phyloP scores from a whole-genome alignment of 768 basidiomycete genomes.

The Lentinula sp. region DNA sequence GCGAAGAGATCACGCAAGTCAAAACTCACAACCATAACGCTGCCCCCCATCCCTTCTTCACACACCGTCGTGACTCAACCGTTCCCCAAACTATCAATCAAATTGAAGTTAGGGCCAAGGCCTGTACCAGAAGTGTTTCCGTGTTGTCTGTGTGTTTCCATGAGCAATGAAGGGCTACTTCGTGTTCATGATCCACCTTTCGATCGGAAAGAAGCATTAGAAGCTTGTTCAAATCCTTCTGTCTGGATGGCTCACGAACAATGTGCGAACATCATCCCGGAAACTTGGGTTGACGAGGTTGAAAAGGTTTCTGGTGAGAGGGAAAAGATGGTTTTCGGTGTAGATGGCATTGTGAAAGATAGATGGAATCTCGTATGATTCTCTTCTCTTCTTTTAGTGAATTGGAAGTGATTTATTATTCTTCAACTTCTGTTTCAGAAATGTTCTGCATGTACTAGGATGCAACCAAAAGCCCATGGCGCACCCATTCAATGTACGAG shows the following conservation, averaged over 20 bases:
- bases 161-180: slow-evolving; percentile 46
- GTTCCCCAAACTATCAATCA: slow-evolving; percentile 44
- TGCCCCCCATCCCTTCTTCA: slow-evolving; percentile 8
- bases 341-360: slow-evolving; percentile 83
- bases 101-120: slow-evolving; percentile 61
- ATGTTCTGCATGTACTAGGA: slow-evolving; percentile 82
- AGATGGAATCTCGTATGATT: slow-evolving; percentile 83
- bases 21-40: slow-evolving; percentile 21
- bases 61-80: slow-evolving; percentile 6
- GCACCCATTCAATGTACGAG: slow-evolving; percentile 90
- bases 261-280: slow-evolving; percentile 80
- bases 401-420: not conserved
- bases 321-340: slow-evolving; percentile 69
- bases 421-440: slow-evolving; percentile 45
- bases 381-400: not conserved
- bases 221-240: slow-evolving; percentile 38
- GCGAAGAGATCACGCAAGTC: slow-evolving; percentile 41
- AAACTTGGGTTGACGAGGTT: slow-evolving; percentile 84
- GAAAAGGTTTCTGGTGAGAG: slow-evolving; percentile 35
- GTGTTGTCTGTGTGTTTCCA: slow-evolving; percentile 64
- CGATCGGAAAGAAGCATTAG: slow-evolving; percentile 45
- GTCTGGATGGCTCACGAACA: slow-evolving; percentile 74
- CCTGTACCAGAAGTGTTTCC: slow-evolving; percentile 51
- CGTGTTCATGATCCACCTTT: slow-evolving; percentile 64
- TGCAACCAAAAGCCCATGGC: slow-evolving; percentile 59